Base-by-base conservation (phyloP, 1,284 basidiomycete species). In the Moniliella sp. region DNA sequence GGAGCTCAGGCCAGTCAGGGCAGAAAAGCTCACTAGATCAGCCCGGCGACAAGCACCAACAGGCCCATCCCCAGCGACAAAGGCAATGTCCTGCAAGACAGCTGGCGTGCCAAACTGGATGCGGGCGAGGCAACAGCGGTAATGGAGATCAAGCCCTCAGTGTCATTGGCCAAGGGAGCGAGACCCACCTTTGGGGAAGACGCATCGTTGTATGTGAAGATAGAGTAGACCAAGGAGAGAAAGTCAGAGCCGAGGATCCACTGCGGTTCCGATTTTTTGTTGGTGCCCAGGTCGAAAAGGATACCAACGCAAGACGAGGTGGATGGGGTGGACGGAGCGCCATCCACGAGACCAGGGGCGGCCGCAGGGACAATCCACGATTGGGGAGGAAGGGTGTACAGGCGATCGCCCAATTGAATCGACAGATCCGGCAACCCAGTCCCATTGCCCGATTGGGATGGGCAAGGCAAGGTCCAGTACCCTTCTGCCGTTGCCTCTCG, bases 161-260 rank as follows among this genome's bases (percentile, higher is more conserved):
- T 23, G 21, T 23, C n/a, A n/a, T 7, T n/a, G n/a, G 21, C 21
- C 21, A 23, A n/a, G 21, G 8, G 7, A n/a, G 21, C 21, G n/a
- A 23, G n/a, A n/a, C 21, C 21, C 8, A 23, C 21, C 8, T n/a
- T 7, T n/a, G 21, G 21, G 8, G 7, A 7, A n/a, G n/a, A n/a
- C 8, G 7, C n/a, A n/a, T 23, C 21, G n/a, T 23, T 23, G 21
- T 7, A 7, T 23, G 21, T 23, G 17, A 51, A 50, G 14, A 54
- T 29, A 11, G 44, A 36, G 29, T 55, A 57, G 12, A 56, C 50
- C 27, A 43, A 43, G 33, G 47, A 54, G 18, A 57, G 38, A 35
- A 57, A 57, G 0, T 50, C 40, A 15, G 43, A 48, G 16, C 54
- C 54, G 0, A 56, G 36, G 25, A 57, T 49, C 48, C 52, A 57